Base-by-base conservation (phyloP, 768 basidiomycete genomes). In the Wakefieldia striispora region DNA sequence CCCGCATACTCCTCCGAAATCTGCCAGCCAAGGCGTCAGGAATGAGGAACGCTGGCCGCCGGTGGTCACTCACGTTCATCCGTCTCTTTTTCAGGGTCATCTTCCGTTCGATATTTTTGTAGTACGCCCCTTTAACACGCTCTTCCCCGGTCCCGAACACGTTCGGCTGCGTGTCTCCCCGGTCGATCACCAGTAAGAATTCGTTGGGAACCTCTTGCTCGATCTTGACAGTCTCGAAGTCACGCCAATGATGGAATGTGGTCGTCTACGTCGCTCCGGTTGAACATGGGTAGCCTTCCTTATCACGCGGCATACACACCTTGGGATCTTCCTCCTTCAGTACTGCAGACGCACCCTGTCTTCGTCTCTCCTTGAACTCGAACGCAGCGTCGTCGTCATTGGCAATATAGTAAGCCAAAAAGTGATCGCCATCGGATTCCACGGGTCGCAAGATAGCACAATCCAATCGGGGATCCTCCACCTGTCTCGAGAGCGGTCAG, bases 151-250 rank as follows among this genome's bases (percentile, higher is more conserved):
- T 62, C 11, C 72, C 59, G n/a, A 71, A 66, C 33, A 73, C 70
- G 26, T 63, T 64, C 21, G 69, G 53, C 17, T 57, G 57, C 24
- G 68, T 57, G 56, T 77, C 72, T 3, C 79, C 86, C 27, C 83
- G 79, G 66, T 90, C 81, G 21, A 92, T 69, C 11, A 91, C 82
- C 47, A 93, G 73, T 24, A 92, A 65, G 61, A 90, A 88, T 65
- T 92, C 91, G 61, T 90, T 91, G 14, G 85, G 83, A 3, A 91
- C 86, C 55, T 92, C 89, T 64, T 88, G 85, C 61, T 91, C 90
- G 35, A 91, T 81, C 61, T 90, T 90, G 67, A 90, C 82, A 0
- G 88, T 88, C 65, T 93, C 90, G 53, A 91, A 92, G 68, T 93
- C 91, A 37, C 91, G 86, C 21, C 86, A 78, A 59, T 86, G 84